Evolutionary conservation across 345 rosid species (phyloP), one percentile per base, ranked within the genome.

Genomic region (Citrus hindsii): DNA sequence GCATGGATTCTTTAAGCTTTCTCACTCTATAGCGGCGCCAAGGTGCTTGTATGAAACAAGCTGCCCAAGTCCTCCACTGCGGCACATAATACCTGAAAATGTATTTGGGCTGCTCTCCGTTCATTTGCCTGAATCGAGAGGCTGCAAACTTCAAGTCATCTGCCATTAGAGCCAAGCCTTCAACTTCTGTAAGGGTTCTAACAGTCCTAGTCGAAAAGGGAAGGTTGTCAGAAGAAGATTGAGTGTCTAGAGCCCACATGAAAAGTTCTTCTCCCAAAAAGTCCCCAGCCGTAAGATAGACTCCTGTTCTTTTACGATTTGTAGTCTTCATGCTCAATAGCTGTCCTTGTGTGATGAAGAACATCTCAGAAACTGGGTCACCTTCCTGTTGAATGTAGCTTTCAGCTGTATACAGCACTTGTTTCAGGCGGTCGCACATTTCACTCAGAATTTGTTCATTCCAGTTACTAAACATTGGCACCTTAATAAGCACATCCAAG

Each of bases 41-140:
- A 0, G 96, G 93, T 1, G 96, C 97, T 85, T 92, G 99, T 78
- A 93, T 84, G 73, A 90, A 93, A 71, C 94, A 88, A 69, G 99
- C 98, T 4, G 96, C 99, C 99, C 97, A 92, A 6, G 94, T 86
- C 87, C 92, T 86, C 99, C 99, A 93, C 58, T 92, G 96, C 73
- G 83, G 92, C 0, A 96, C 93, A 84, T 93, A 90, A 85, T 86
- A 86, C 82, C 97, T 88, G 82, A 92, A 92, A 2, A 94, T 85
- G 76, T 91, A 95, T 63, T 92, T 87, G 30, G 92, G 87, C 83
- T 93, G 93, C 88, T 89, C 93, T 76, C 97, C 89, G 82, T 88
- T 92, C 51, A 95, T 93, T 73, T 93, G 87, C 28, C 96, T 87
- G 86, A 92, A 92, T 38, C 93, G 94, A 32, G 98, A 88, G 0